Base-by-base conservation (phyloP, 2,329 filamentous ascomycete species). In the Talaromyces sp. region DNA sequence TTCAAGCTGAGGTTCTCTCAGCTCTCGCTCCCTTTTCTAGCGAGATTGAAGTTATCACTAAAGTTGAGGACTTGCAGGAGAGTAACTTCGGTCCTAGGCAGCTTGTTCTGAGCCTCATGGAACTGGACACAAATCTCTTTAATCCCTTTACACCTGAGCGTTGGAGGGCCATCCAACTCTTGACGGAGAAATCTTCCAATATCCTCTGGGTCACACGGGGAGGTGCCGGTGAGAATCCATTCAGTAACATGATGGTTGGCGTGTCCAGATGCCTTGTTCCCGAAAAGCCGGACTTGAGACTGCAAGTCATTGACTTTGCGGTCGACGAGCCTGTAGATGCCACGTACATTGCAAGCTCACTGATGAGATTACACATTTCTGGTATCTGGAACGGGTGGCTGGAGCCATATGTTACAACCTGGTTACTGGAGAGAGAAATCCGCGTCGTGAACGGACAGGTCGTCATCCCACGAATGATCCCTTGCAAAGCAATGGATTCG, bases 401-500 rank as follows among this genome's bases (percentile, higher is more conserved):
- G 50, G 50, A 56, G 33, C 50, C 50, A 27, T 56, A 56, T 35
- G 50, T 56, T 35, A 56, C 50, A 14, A 56, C 50, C n/a, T 56
- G 50, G 50, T 22, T 56, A 5, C 50, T 68, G 2, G 75, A 76
- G 62, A 72, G 69, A 1, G 75, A 78, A 56, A 47, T 75, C 3
- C 66, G 67, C 16, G 52, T 76, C 19, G 37, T 69, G 7, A 45
- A 72, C 35, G 75, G 73, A 2, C 66, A 68, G 4, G 41, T 69
- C 8, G 45, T 72, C 19, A 72, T 78, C 35, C 74, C 75, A 13
- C 70, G 76, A 24, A 57, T 74, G 31, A 65, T 67, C n/a, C 61
- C 47, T 33, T 37, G 35, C 10, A 39, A 35, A 14, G 39, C 48
- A 19, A 43, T 37, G 61, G 52, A 63, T 16, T 39, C 27, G 7